Conservation (phyloP, 2,329 filamentous ascomycete species). For the Penicillium fuscoglaucum region DNA sequence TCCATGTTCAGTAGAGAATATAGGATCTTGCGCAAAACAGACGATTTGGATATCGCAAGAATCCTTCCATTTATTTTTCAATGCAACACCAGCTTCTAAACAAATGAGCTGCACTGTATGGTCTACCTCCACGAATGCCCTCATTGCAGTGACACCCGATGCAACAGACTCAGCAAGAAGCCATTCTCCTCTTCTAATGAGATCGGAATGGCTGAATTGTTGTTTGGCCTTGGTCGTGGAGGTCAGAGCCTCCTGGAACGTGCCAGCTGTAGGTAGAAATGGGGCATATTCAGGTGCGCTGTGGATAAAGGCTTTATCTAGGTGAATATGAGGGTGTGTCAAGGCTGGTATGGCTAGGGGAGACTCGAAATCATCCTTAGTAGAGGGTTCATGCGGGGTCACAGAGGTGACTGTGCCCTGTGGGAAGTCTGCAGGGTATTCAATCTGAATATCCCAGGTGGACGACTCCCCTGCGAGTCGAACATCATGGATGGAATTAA, state of each 20-base stretch:
- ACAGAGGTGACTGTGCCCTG: slow-evolving; percentile 30
- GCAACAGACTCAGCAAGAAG: slow-evolving; percentile 65
- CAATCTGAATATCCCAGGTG: slow-evolving; percentile 37
- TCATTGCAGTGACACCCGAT: slow-evolving; percentile 67
- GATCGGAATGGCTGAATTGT: slow-evolving; percentile 61
- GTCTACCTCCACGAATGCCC: slow-evolving; percentile 72
- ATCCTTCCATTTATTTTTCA: slow-evolving; percentile 57
- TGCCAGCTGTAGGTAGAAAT: slow-evolving; percentile 58
- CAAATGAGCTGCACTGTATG: slow-evolving; percentile 59
- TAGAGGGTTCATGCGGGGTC: slow-evolving; percentile 22
- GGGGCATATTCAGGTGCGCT: slow-evolving; percentile 53
- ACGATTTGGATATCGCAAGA: slow-evolving; percentile 65
- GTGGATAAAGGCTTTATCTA: slow-evolving; percentile 56
- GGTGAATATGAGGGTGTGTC: slow-evolving; percentile 71
- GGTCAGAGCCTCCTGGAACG: slow-evolving; percentile 65
- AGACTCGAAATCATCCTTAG: slow-evolving; percentile 4
- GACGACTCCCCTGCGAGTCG: slow-evolving; percentile 31
- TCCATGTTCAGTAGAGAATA: slow-evolving; percentile 60
- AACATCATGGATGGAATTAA: slow-evolving; percentile 29
- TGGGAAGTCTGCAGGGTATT: slow-evolving; percentile 10
- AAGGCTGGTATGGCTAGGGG: slow-evolving; percentile 54
- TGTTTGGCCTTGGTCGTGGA: slow-evolving; percentile 62
- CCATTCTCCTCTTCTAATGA: slow-evolving; percentile 64
- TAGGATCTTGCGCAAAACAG: slow-evolving; percentile 68
- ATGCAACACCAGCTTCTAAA: slow-evolving; percentile 56